These are phyloP conservation scores for Aspergillus quadrilineatus DNA, from an alignment of 2,329 filamentous ascomycete genomes.

Conservation along the genomic window DNA sequence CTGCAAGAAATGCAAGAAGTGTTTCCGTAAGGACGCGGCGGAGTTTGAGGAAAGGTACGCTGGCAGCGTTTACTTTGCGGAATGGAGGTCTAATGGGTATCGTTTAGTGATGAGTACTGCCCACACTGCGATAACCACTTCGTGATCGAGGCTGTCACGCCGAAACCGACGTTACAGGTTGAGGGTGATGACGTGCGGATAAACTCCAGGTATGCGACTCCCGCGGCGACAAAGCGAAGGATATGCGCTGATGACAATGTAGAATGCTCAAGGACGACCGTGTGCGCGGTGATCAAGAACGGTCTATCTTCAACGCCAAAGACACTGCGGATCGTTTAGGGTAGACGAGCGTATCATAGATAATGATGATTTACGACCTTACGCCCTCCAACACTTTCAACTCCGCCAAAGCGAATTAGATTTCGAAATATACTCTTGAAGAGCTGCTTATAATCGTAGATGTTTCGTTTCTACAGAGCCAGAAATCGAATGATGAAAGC, in stretches of 20 bases:
- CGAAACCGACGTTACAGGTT: slow-evolving; percentile 77
- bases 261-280: slow-evolving; percentile 92
- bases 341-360: slow-evolving; percentile 40
- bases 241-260: slow-evolving; percentile 17
- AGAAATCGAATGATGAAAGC: slow-evolving; percentile 13
- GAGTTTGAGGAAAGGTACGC: slow-evolving; percentile 80
- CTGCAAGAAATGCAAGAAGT: slow-evolving; percentile 99
- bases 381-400: slow-evolving; percentile 1
- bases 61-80: background rate
- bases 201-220: slow-evolving; percentile 61
- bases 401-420: slow-evolving; percentile 2
- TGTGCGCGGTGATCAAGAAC: slow-evolving; percentile 58
- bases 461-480: slow-evolving; percentile 18
- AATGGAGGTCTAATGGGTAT: background rate
- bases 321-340: slow-evolving; percentile 74
- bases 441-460: slow-evolving; percentile 15
- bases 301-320: slow-evolving; percentile 74
- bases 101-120: slow-evolving; percentile 84
- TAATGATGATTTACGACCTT: slow-evolving; percentile 28
- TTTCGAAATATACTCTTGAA: slow-evolving; percentile 6
- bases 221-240: background rate
- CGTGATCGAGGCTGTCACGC: slow-evolving; percentile 81
- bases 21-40: slow-evolving; percentile 87
- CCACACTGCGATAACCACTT: slow-evolving; percentile 99
- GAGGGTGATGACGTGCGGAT: slow-evolving; percentile 88